Evolutionary conservation across 768 basidiomycete genomes (phyloP).

Genomic region (Boletus sp.): DNA sequence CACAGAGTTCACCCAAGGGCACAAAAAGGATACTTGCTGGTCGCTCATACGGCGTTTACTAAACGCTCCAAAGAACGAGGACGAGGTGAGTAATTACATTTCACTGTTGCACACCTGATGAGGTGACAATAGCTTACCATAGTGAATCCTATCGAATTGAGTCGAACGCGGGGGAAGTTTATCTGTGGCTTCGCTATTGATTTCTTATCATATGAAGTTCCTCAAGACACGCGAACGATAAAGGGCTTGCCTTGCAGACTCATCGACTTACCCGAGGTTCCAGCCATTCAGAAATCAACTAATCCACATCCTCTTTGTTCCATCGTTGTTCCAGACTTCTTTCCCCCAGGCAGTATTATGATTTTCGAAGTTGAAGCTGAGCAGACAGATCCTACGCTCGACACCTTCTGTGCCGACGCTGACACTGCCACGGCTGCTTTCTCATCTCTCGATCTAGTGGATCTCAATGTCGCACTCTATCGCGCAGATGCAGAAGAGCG

Average conservation of each 20-base stretch:
- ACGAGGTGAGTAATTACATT: conserved; percentile 50
- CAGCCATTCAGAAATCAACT: conserved; percentile 62
- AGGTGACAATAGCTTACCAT: neutral
- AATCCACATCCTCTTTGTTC: conserved; percentile 69
- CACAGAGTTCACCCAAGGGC: conserved; percentile 89
- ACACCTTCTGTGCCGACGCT: conserved; percentile 67
- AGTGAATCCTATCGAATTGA: conserved; percentile 87
- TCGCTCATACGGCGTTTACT: conserved; percentile 91
- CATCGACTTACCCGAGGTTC: conserved; percentile 57
- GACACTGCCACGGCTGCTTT: conserved; percentile 77
- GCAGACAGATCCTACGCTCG: conserved; percentile 67
- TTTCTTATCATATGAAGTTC: conserved; percentile 58
- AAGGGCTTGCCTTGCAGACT: conserved; percentile 73
- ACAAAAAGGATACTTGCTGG: conserved; percentile 88
- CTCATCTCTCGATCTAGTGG: conserved; percentile 70
- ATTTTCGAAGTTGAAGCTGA: conserved; percentile 85
- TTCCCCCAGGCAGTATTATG: conserved; percentile 96
- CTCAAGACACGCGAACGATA: conserved; percentile 51
- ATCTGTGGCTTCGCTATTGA: conserved; percentile 77
- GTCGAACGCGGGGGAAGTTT: conserved; percentile 75
- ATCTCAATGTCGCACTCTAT: conserved; percentile 85
- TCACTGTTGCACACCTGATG: neutral
- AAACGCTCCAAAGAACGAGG: conserved; percentile 82
- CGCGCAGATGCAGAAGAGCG: conserved; percentile 89
- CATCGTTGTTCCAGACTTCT: conserved; percentile 79